Evolutionary conservation across 2,329 filamentous ascomycete species (phyloP).

Genomic region (Mollisia scopiformis): DNA sequence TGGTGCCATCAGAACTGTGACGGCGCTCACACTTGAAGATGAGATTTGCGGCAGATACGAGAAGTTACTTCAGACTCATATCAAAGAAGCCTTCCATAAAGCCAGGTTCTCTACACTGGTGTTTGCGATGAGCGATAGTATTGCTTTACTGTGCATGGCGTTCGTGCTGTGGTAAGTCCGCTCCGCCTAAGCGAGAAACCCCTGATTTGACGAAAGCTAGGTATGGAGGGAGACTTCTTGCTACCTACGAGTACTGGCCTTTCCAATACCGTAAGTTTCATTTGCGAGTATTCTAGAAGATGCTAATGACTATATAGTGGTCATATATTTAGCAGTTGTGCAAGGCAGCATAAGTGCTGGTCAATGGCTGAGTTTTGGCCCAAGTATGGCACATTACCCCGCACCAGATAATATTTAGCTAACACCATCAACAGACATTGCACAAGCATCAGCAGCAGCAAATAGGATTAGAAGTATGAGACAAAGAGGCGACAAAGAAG

Average conservation of each 20-base stretch:
- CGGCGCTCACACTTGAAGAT: conserved; percentile 58
- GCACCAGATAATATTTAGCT: neutral
- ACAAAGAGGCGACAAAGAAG: conserved; percentile 4
- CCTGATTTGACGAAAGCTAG: conserved; percentile 27
- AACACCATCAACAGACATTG: conserved; percentile 44
- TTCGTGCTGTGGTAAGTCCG: conserved; percentile 49
- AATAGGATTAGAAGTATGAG: conserved; percentile 58
- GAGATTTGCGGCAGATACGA: conserved; percentile 55
- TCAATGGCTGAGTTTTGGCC: conserved; percentile 55
- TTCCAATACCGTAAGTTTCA: conserved; percentile 24
- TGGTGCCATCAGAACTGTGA: conserved; percentile 42
- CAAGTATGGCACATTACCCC: conserved; percentile 34
- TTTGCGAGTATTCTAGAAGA: conserved; percentile 30
- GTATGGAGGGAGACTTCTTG: conserved; percentile 50
- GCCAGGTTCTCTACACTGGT: conserved; percentile 52
- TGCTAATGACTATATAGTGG: conserved; percentile 50
- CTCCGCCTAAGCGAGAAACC: too few species aligned
- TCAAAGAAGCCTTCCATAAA: conserved; percentile 49
- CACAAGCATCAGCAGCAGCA: conserved; percentile 60
- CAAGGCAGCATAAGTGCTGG: conserved; percentile 55
- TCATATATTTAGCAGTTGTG: conserved; percentile 56
- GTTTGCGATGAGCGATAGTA: conserved; percentile 57
- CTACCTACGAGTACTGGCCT: conserved; percentile 34
- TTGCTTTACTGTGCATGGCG: conserved; percentile 60
- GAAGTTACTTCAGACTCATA: conserved; percentile 48